Evolutionary conservation across 2,329 filamentous ascomycete genomes (phyloP), one percentile per base, ranked within the genome.

Genomic region (Penicillium sp.): DNA sequence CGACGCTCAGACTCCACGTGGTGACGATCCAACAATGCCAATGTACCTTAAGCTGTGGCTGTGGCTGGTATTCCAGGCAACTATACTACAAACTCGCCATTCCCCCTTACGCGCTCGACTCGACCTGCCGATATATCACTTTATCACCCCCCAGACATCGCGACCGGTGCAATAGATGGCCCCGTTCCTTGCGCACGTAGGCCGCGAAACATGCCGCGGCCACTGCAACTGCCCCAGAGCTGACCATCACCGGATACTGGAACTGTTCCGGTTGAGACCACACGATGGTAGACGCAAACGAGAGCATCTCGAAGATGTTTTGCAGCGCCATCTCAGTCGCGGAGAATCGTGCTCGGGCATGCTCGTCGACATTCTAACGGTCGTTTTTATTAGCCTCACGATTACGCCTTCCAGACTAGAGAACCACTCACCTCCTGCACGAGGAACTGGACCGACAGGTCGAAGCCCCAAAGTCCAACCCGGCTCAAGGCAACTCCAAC

Each of bases 271-370:
- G 84, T 0, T 68, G 65, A 1, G 77, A 71, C 45, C 82, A 87
- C 3, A 82, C 57, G 43, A 87, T 80, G 0, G 85, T 89, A 1
- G 75, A 74, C 0, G 72, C 72, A 55, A 80, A 88, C 0, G 83
- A 81, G 1, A 81, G 61, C 33, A 88, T 71, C 60, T 89, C 84
- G 45, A 87, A 87, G 1, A 77, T 50, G 45, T 81, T 88, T 58
- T 89, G 85, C 26, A 81, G 72, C 0, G 80, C 75, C 7, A 80
- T 76, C 59, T 90, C 86, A 6, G 80, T 75, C 0, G 82, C 70
- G 0, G 84, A 87, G 51, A 90, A 89, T 0, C 73, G 67, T 1
- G 83, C 85, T n/a, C 86, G 77, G 26, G 71, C 59, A n/a, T 71
- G 63, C 11, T 70, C 64, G 27, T 76, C 70, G 14, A 83, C 73